phyloP scores from a whole-genome alignment of 352 stramenopile genomes.

The Phytophthora cryptogea region DNA sequence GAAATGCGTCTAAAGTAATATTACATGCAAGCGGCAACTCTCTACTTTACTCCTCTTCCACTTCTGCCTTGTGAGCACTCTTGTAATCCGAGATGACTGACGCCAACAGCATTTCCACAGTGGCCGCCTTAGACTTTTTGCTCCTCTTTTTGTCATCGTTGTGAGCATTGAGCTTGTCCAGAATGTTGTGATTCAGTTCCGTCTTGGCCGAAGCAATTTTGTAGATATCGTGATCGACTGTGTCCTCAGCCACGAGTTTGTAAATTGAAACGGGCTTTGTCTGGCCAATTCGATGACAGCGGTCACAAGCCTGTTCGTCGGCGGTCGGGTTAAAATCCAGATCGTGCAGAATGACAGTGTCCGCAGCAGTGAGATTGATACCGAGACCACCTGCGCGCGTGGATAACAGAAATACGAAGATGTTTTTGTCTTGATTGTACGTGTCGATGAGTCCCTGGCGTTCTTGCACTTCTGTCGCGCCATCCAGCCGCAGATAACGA shows the following conservation, averaged over 20 bases:
- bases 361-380: slow-evolving; percentile 97
- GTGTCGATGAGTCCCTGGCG: slow-evolving; percentile 84
- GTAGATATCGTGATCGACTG: slow-evolving; percentile 93
- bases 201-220: slow-evolving; percentile 85
- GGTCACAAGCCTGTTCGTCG: slow-evolving; percentile 89
- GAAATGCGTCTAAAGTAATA: slow-evolving; percentile 14
- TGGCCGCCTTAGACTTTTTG: slow-evolving; percentile 45
- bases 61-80: slow-evolving; percentile 35
- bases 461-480: slow-evolving; percentile 72
- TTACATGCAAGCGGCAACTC: slow-evolving; percentile 17
- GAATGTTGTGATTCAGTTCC: slow-evolving; percentile 85
- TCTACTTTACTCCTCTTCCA: slow-evolving; percentile 22
- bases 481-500: slow-evolving; percentile 81
- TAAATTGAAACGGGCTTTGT: slow-evolving; percentile 91
- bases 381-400: slow-evolving; percentile 97
- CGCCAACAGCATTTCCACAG: slow-evolving; percentile 81
- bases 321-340: slow-evolving; percentile 88
- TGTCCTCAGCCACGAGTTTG: slow-evolving; percentile 91
- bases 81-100: slow-evolving; percentile 84
- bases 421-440: slow-evolving; percentile 88
- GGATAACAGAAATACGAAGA: slow-evolving; percentile 98
- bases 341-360: slow-evolving; percentile 90
- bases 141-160: slow-evolving; percentile 34
- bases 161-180: slow-evolving; percentile 82
- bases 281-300: slow-evolving; percentile 91